Evolutionary conservation across 305 asterid species (phyloP), one percentile per base, ranked within the genome.

Genomic region (Andrographis paniculata): DNA sequence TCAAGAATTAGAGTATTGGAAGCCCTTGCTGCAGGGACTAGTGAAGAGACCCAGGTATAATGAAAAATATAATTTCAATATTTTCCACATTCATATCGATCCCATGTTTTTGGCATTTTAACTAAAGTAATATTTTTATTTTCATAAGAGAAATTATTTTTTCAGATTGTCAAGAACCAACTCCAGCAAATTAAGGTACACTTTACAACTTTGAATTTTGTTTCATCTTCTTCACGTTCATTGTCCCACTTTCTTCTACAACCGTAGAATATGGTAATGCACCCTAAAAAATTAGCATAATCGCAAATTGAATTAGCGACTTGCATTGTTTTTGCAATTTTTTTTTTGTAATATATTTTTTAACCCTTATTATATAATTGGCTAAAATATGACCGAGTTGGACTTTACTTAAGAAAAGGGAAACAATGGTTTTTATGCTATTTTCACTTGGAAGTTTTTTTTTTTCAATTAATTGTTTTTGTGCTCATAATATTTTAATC

Each of bases 1-100:
- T 80, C 95, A 2, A 74, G 99, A 73, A 81, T 92, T 56, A 60
- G 82, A 70, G 93, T 92, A 37, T 94, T 92, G 27, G 99, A 92
- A 73, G 86, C 91, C 68, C 94, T 91, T 55, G 95, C 99, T 51
- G 66, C 79, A 9, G 95, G 84, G 56, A 77, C 75, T 35, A 69
- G 75, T 58, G 93, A 81, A 64, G 95, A 92, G 67, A 64, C 82
- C 12, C 75, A 72, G 87, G 99, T 84, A 59, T 5, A 42, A 15
- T 7, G 17, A 49, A 21, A 37, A 28, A 28, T 50, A 35, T 41
- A 20, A 36, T 20, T 33, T 54, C 14, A 14, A 13, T 37, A 20
- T 17, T 63, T 6, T 42, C 9, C 20, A 24, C 30, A n/a, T n/a
- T n/a, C n/a, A n/a, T n/a, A n/a, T 37, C 22, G 23, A 23, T 12